Percentiles rank a stretch among this genome's conserved stretches.
phyloP scores from a whole-genome alignment of 2,329 filamentous ascomycete genomes.

The Akanthomyces dipterigenus region DNA sequence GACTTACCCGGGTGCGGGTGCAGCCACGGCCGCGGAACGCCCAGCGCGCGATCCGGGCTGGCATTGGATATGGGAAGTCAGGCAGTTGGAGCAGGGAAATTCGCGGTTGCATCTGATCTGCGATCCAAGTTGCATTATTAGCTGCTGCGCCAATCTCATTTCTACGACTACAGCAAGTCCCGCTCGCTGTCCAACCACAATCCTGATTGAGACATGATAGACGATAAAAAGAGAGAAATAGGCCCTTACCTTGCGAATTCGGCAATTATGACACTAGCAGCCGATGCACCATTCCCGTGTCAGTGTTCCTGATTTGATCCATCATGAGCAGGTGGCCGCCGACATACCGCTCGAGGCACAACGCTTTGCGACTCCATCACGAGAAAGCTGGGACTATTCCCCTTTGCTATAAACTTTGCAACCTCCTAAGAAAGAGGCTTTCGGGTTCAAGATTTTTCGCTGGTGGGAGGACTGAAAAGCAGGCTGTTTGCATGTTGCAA shows the following conservation, averaged over 20 bases:
- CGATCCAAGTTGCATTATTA: background rate
- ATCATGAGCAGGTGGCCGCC: background rate
- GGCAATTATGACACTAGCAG: slow-evolving; percentile 11
- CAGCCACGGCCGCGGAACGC: slow-evolving; percentile 4
- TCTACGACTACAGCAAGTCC: background rate
- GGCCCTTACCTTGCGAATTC: slow-evolving; percentile 10
- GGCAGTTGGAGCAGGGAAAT: slow-evolving; percentile 17
- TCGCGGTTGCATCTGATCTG: slow-evolving; percentile 18
- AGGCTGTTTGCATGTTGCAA: background rate
- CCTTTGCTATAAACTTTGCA: background rate
- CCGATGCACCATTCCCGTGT: background rate
- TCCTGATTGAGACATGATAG: background rate
- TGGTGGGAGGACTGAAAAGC: background rate
- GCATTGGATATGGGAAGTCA: slow-evolving; percentile 17
- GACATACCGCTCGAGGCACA: slow-evolving; percentile 12
- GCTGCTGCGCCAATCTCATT: background rate
- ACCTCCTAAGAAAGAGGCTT: background rate
- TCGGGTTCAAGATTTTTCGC: background rate
- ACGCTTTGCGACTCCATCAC: slow-evolving; percentile 11
- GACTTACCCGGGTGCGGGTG: background rate
- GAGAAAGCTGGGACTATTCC: background rate
- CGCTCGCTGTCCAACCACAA: background rate
- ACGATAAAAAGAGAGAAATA: background rate
- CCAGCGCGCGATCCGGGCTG: slow-evolving; percentile 12
- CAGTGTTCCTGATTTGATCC: background rate